Base-by-base conservation (phyloP, 2,329 filamentous ascomycete genomes). In the Teratosphaeria pseudoeucalypti region DNA sequence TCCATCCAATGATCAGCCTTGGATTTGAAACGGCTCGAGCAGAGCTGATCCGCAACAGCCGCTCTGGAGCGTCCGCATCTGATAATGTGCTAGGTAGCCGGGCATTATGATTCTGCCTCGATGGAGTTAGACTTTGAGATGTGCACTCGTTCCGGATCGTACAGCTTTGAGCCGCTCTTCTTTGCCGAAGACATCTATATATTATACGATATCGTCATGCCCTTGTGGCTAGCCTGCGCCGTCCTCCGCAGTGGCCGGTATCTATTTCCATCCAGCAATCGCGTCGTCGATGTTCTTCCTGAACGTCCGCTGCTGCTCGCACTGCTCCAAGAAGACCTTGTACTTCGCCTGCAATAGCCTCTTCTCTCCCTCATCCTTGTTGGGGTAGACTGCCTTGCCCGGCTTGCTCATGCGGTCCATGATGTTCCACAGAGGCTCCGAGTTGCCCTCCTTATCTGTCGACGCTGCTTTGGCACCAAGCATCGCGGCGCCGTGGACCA, bases 371-470 rank as follows among this genome's bases (percentile, higher is more conserved):
- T 78, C 76, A 71, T 95, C 84, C 57, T 80, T 83, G 26, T 85
- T 85, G 0, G 92, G 91, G 73, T 86, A 81, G 2, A 96, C 87
- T 55, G 91, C 83, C 68, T 87, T 89, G 34, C 92, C 94, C 9
- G 90, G 88, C 80, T 96, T 96, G 77, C 89, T 95, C 87, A 96
- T 94, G 59, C 91, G 85, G 74, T 95, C 90, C 94, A 99, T 99
- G 72, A 99, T 96, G 66, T 85, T 84, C 94, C 94, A 99, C 62
- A 99, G 78, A 49, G 88, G 84, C 77, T 96, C 92, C 0, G 89
- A 92, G 68, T 87, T 86, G 53, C 90, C 89, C 10, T 88, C 81
- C 47, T 81, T 81, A 69, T 88, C 86, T 34, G 88, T 87, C 67
- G 88, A 94, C 6, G 92, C 94, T n/a, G 94, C 94, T 76, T 97